phyloP scores from a whole-genome alignment of 148 eudicot genomes.

The Gaultheria prostrata region DNA sequence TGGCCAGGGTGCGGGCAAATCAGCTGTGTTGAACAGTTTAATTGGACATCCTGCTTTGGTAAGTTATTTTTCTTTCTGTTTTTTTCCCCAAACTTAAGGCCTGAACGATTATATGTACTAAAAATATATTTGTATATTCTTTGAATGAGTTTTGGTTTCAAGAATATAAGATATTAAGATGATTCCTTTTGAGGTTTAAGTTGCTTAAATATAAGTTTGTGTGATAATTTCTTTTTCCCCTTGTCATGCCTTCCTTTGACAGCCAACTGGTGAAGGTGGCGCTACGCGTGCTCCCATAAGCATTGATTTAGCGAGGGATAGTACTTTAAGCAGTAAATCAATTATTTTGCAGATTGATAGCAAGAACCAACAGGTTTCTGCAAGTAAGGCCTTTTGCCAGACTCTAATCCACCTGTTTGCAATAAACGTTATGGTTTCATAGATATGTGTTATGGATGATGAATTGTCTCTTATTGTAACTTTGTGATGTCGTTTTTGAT shows the following conservation, averaged over 20 bases:
- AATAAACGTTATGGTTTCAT: too few relatives aligned
- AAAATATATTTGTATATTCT: neutral
- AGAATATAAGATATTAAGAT: neutral
- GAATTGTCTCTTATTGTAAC: neutral
- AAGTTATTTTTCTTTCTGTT: slow-evolving; percentile 21
- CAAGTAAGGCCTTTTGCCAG: slow-evolving; percentile 64
- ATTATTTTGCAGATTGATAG: slow-evolving; percentile 90
- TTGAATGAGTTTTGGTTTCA: neutral
- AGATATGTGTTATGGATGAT: neutral
- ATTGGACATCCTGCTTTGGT: slow-evolving; percentile 99
- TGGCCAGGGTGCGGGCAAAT: slow-evolving; percentile 93
- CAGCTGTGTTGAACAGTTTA: slow-evolving; percentile 92
- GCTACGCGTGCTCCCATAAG: slow-evolving; percentile 98
- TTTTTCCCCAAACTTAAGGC: neutral
- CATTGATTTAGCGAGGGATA: slow-evolving; percentile 78
- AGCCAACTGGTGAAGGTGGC: slow-evolving; percentile 99
- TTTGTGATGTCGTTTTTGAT: neutral
- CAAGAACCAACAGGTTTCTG: slow-evolving; percentile 89
- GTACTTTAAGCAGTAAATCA: slow-evolving; percentile 82
- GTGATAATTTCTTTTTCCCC: neutral
- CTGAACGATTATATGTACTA: neutral
- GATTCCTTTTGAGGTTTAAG: neutral
- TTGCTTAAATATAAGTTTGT: neutral
- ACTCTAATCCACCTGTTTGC: slow-evolving; percentile 9
- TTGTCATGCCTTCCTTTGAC: slow-evolving; percentile 16